These are phyloP conservation scores for Cytidiella melzeri DNA, from an alignment of 768 basidiomycete species.

Conservation along the genomic window DNA sequence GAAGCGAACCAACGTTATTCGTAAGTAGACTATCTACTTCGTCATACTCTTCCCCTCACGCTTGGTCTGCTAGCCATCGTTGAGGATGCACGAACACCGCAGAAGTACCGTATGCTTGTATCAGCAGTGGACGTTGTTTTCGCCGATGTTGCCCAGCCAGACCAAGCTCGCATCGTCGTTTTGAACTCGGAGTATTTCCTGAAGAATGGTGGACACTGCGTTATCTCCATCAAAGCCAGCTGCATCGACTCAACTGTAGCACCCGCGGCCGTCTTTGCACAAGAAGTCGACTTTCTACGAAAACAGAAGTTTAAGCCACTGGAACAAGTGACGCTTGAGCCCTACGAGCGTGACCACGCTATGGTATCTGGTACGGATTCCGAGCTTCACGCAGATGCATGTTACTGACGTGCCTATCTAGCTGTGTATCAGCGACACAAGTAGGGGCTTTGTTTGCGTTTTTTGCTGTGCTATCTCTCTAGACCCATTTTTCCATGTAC, in stretches of 20 bases:
- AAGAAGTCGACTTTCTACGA: constrained; percentile 78
- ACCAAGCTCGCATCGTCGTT: constrained; percentile 95
- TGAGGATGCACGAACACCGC: constrained; percentile 94
- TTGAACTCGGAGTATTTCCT: constrained; percentile 95
- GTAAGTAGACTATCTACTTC: constrained; percentile 40
- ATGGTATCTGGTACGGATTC: constrained; percentile 71
- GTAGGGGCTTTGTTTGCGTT: constrained; percentile 19
- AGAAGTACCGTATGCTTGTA: constrained; percentile 95
- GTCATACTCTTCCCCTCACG: background rate
- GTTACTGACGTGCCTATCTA: constrained; percentile 13
- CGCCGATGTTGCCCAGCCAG: constrained; percentile 96
- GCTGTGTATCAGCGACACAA: constrained; percentile 44
- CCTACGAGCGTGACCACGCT: constrained; percentile 86
- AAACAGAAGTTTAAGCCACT: constrained; percentile 82
- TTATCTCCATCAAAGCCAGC: constrained; percentile 98
- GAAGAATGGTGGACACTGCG: constrained; percentile 84
- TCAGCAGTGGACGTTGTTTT: constrained; percentile 96
- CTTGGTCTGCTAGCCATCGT: constrained; percentile 57
- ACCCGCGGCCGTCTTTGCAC: constrained; percentile 83
- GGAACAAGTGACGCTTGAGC: constrained; percentile 94
- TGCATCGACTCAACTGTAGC: constrained; percentile 97
- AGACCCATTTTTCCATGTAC: constrained; percentile 7
- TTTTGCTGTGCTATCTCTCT: constrained; percentile 11
- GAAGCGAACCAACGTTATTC: constrained; percentile 98
- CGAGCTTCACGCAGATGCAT: background rate